Evolutionary conservation across 2,329 filamentous ascomycete species (phyloP), one percentile per base, ranked within the genome.

Genomic region (Exserohilum turcica): DNA sequence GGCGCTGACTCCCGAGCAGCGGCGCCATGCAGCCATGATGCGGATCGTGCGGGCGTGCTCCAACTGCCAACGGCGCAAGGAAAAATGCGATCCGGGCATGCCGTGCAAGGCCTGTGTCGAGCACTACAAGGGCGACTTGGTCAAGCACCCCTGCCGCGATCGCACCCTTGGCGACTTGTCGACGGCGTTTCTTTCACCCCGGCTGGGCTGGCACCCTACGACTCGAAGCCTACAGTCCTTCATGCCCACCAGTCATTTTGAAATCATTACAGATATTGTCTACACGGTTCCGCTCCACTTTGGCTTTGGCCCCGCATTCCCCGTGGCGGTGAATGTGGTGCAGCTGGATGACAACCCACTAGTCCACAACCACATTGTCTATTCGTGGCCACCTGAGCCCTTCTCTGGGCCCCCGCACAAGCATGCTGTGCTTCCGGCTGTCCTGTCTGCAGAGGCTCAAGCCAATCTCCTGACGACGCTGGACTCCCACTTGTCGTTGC

Each of bases 101-200:
- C 74, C 74, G 9, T 77, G 74, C 63, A 70, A 65, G 32, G 64
- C 72, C 1, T 77, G 74, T 40, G 56, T 76, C 19, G 68, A 74
- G 18, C 67, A 75, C 48, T 76, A 67, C 63, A 74, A 72, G 48
- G 62, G 65, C 18, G 68, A 75, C 36, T 57, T 76, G 24, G 50
- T 74, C 37, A 67, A 72, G 5, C 58, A 67, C 29, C 74, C 74
- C 7, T 76, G 74, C 48, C 70, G 74, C 21, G 67, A 74, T 16
- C 65, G 63, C 21, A 45, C 67, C 4, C 59, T 75, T 1, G 61
- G 62, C 1, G 61, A 73, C 33, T 55, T 74, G 5, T 61, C 67
- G 0, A 50, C 49, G 8, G 54, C 61, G 3, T 73, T 74, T 28
- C 56, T 74, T 10, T 69, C 71, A 4, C 65, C 72, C 28, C 59